Evolutionary conservation across 345 rosid species (phyloP), one percentile per base, ranked within the genome.

Genomic region (Carallia brachiata): DNA sequence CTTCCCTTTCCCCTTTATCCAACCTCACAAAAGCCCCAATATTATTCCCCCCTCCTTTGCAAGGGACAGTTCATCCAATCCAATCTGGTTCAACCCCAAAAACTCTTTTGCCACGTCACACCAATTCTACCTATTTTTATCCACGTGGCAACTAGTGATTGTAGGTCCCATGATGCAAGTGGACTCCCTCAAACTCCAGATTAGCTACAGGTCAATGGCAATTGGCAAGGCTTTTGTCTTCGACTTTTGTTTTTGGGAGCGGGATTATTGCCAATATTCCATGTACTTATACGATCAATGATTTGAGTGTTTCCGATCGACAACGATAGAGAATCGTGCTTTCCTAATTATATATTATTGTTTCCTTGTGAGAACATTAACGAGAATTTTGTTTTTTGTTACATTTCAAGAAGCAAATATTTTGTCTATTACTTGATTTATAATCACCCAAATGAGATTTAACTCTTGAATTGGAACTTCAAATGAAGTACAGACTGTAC

Each of bases 151-250:
- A 31, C 15, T 0, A 44, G 47, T 50, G 28, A 7, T 23, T 15
- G 15, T 17, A 6, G 78, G 78, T 40, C 80, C 74, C 62, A 52
- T 64, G 8, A 9, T 40, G 7, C 74, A 69, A 30, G 19, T 18
- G 79, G 71, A 63, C 48, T n/a, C 27, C 54, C 15, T n/a, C 47
- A 0, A 17, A 18, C 56, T 71, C 75, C 79, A 79, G 37, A 27
- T 70, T 74, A 61, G 69, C 80, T 12, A 30, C 16, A 8, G 36
- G 37, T 31, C 63, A 54, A 57, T 67, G 77, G 71, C 77, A 34
- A 13, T 34, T 57, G 28, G 19, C 13, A n/a, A n/a, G 59, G 4
- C 12, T 55, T 8, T 23, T n/a, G 30, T 61, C 73, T 57, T 32
- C 23, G 50, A 17, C 47, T 63, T 58, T 13, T 18, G 60, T n/a